Conservation (phyloP, 768 basidiomycete genomes). For the Leccinellum albellum region DNA sequence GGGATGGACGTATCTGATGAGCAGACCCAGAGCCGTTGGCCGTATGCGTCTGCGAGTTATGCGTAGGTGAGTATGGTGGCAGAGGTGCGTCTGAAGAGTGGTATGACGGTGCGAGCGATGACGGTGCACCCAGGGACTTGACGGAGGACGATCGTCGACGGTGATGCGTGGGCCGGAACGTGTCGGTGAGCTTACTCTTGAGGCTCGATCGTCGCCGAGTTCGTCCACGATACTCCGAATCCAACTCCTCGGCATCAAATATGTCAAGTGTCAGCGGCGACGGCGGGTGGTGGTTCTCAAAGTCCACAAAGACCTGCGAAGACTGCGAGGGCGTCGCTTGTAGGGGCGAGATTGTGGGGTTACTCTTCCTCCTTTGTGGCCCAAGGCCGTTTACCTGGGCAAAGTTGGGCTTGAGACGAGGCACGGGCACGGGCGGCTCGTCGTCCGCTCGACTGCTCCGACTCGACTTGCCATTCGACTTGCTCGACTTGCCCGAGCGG, state of each 20-base stretch:
- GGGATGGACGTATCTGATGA: slow-evolving; percentile 21
- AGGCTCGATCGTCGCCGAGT: slow-evolving; percentile 29
- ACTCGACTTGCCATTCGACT: slow-evolving; percentile 30
- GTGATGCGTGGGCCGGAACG: slow-evolving; percentile 30
- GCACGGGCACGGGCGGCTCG: slow-evolving; percentile 30
- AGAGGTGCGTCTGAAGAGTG: slow-evolving; percentile 21
- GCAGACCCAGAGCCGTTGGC: slow-evolving; percentile 12
- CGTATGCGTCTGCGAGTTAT: slow-evolving; percentile 10
- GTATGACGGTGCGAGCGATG: slow-evolving; percentile 21
- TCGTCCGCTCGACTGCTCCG: slow-evolving; percentile 25
- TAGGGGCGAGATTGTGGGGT: slow-evolving; percentile 36
- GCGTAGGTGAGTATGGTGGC: slow-evolving; percentile 22
- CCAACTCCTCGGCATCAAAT: slow-evolving; percentile 25
- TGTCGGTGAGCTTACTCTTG: slow-evolving; percentile 32
- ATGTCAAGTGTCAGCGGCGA: slow-evolving; percentile 24
- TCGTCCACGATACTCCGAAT: slow-evolving; percentile 26
- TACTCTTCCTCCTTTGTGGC: slow-evolving; percentile 47
- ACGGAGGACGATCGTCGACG: slow-evolving; percentile 33
- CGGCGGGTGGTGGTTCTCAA: slow-evolving; percentile 25
- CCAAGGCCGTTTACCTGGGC: slow-evolving; percentile 15
- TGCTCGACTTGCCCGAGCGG: slow-evolving; percentile 37
- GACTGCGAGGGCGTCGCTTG: slow-evolving; percentile 21
- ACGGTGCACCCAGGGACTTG: slow-evolving; percentile 32
- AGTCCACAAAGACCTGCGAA: slow-evolving; percentile 26
- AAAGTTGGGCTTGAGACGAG: slow-evolving; percentile 30